A percentile compares a stretch with the other conserved stretches of the same genome.
phyloP scores from a whole-genome alignment of 2,329 filamentous ascomycete species.

The Diaporthe sp. region DNA sequence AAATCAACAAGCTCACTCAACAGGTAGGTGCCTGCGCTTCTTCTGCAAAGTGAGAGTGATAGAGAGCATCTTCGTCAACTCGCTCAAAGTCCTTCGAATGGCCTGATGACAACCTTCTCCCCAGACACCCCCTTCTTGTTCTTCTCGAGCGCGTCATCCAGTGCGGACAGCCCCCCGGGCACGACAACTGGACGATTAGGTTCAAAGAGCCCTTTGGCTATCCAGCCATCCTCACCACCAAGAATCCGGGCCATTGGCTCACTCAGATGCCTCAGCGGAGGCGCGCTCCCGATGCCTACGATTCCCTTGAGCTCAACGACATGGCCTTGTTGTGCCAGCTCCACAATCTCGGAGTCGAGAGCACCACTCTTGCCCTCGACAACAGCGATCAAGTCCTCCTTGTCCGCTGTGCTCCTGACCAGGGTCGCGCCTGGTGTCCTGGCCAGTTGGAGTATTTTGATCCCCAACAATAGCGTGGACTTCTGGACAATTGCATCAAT shows the following conservation, averaged over 20 bases:
- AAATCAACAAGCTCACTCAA: background rate
- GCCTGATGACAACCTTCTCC: constrained; percentile 46
- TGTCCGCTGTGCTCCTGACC: background rate
- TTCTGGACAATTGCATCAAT: constrained; percentile 49
- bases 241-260: constrained; percentile 48
- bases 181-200: constrained; percentile 50
- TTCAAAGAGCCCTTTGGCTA: constrained; percentile 48
- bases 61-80: background rate
- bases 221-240: constrained; percentile 49
- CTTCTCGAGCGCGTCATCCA: constrained; percentile 46
- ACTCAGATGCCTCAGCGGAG: constrained; percentile 48
- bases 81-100: constrained; percentile 3
- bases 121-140: constrained; percentile 47
- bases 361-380: constrained; percentile 41
- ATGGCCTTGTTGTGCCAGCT: constrained; percentile 42
- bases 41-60: background rate
- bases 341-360: constrained; percentile 40
- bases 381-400: background rate
- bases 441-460: constrained; percentile 46
- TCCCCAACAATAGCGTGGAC: constrained; percentile 49
- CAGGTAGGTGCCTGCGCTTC: background rate
- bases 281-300: constrained; percentile 46
- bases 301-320: constrained; percentile 25
- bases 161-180: constrained; percentile 46
- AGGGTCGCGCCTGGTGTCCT: constrained; percentile 32